Evolutionary conservation across 139 green algal genomes (phyloP), one percentile per base, ranked within the genome.

Genomic region (Ettlia oleoabundans): DNA sequence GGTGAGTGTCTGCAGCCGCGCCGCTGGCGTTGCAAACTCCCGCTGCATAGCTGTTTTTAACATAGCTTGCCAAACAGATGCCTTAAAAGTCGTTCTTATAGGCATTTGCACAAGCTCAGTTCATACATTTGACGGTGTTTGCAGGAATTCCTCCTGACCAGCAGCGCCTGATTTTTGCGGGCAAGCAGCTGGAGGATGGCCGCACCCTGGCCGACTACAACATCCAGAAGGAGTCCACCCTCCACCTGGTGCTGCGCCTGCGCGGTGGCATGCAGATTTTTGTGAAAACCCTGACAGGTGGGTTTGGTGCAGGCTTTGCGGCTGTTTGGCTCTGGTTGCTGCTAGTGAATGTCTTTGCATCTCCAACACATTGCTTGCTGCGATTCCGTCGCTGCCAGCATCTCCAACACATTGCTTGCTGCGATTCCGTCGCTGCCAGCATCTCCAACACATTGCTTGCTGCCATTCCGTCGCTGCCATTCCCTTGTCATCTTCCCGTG

Each of bases 121-220:
- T n/a, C n/a, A n/a, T n/a, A n/a, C n/a, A n/a, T n/a, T n/a, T n/a
- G n/a, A n/a, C n/a, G n/a, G n/a, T n/a, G n/a, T n/a, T n/a, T 58
- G 47, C 47, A 58, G 47, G 51, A 37, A 77, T 58, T 15, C 47
- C 96, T 32, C 95, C 95, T 63, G 96, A 99, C 89, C 95, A 98
- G 93, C 96, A 99, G 92, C 93, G 96, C 58, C 92, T 99, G 71
- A 99, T 99, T 83, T 99, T 98, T 67, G 96, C 96, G 13, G 96
- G 96, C 87, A 99, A 98, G 93, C 96, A 99, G 94, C 93, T 99
- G 80, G 96, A 99, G 90, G 96, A 99, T 80, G 96, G 95, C 42
- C 93, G 95, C 84, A 99, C 96, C 10, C 91, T 99, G 73, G 94
- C 96, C 8, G 95, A 98, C 88, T 98, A 98, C 93, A 80, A 98